phyloP scores from a whole-genome alignment of 2,329 filamentous ascomycete genomes.

The Fusarium staphyleae region DNA sequence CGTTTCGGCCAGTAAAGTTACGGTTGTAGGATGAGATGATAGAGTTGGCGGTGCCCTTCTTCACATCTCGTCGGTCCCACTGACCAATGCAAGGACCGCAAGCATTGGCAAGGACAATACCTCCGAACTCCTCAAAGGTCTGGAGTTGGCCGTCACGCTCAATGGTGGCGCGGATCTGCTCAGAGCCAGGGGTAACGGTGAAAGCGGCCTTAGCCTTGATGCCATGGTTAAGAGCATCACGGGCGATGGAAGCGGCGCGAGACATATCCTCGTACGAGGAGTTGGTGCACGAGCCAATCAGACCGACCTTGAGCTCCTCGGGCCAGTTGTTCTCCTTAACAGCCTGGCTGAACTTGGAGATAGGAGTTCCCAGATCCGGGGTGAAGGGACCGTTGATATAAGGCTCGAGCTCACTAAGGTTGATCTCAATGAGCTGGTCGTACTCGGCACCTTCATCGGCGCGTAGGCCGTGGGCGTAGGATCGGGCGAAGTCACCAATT shows the following conservation, averaged over 20 bases:
- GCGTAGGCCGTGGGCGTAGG: slow-evolving; percentile 84
- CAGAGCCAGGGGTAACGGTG: slow-evolving; percentile 95
- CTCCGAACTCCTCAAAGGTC: slow-evolving; percentile 86
- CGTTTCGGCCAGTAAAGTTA: slow-evolving; percentile 98
- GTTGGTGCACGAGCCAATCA: slow-evolving; percentile 99
- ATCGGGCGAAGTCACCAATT: slow-evolving; percentile 88
- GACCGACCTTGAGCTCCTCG: slow-evolving; percentile 84
- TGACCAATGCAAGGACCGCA: slow-evolving; percentile 94
- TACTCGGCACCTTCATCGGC: slow-evolving; percentile 90
- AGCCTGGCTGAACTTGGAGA: slow-evolving; percentile 87
- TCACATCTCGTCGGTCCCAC: slow-evolving; percentile 92
- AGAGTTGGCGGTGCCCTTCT: slow-evolving; percentile 95
- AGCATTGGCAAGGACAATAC: slow-evolving; percentile 90
- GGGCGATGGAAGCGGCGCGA: slow-evolving; percentile 88
- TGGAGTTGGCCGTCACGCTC: slow-evolving; percentile 86
- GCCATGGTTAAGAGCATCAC: slow-evolving; percentile 88
- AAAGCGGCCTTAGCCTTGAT: slow-evolving; percentile 89
- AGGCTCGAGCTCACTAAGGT: slow-evolving; percentile 89
- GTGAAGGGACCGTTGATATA: slow-evolving; percentile 98
- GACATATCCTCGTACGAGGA: slow-evolving; percentile 99
- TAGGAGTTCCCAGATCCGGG: slow-evolving; percentile 89
- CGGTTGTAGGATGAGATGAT: slow-evolving; percentile 99
- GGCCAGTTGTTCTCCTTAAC: slow-evolving; percentile 90
- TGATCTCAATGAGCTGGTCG: slow-evolving; percentile 88
- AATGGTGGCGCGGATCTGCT: slow-evolving; percentile 94